Evolutionary conservation across 768 basidiomycete species (phyloP).

Genomic region (Tremella yokohamensis): DNA sequence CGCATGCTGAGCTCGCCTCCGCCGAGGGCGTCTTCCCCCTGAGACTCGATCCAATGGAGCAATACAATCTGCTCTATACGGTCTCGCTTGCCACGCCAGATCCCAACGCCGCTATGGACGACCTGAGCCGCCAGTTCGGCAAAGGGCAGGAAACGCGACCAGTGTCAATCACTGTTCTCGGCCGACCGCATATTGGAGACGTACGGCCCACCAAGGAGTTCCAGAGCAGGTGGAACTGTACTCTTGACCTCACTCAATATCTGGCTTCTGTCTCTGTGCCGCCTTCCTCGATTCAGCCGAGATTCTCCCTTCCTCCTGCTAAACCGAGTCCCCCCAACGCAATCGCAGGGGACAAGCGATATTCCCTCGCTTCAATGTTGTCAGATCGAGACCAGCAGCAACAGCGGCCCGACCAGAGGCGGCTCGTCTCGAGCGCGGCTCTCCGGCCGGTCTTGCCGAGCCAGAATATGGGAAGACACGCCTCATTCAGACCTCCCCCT

Average conservation of each 20-base stretch:
- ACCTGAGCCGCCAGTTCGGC: constrained; percentile 51
- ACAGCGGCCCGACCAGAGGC: not conserved
- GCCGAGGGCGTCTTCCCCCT: constrained; percentile 62
- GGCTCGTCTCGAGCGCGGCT: constrained; percentile 11
- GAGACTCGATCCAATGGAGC: constrained; percentile 66
- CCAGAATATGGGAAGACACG: constrained; percentile 12
- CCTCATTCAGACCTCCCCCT: not conserved
- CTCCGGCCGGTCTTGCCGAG: constrained; percentile 34
- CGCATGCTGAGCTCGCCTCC: constrained; percentile 35
- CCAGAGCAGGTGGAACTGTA: constrained; percentile 83
- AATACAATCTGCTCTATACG: constrained; percentile 83
- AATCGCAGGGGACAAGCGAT: constrained; percentile 44
- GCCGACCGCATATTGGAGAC: constrained; percentile 59
- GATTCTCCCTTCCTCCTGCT: constrained; percentile 1
- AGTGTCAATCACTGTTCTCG: constrained; percentile 74
- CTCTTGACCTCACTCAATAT: constrained; percentile 67
- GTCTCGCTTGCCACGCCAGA: constrained; percentile 62
- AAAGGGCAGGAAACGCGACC: constrained; percentile 64
- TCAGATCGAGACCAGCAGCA: constrained; percentile 11
- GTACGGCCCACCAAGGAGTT: constrained; percentile 64
- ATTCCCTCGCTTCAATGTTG: constrained; percentile 37
- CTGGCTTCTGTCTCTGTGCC: constrained; percentile 20
- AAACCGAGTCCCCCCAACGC: constrained; percentile 21
- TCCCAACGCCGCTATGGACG: constrained; percentile 14
- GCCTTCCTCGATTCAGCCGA: not conserved